Conservation (phyloP, 805 yeast species). For the Wickerhamomyces rabaulensis region DNA sequence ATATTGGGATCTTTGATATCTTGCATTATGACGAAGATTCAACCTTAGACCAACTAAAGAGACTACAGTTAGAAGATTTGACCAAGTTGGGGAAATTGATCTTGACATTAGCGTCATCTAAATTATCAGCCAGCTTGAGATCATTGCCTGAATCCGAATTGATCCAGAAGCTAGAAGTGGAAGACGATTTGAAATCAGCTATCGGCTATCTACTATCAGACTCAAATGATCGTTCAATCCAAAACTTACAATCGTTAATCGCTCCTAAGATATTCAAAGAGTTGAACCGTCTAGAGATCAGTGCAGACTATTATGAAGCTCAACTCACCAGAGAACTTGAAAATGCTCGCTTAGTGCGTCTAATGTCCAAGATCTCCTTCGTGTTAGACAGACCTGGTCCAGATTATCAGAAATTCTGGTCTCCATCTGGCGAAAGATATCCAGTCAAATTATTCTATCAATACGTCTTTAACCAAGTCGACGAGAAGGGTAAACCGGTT, state of each 20-base stretch:
- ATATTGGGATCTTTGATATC: conserved; percentile 69
- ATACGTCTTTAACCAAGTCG: conserved; percentile 79
- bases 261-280: conserved; percentile 40
- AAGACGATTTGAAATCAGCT: conserved; percentile 41
- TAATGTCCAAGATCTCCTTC: conserved; percentile 75
- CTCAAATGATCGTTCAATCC: conserved; percentile 20
- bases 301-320: conserved; percentile 54
- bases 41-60: conserved; percentile 12
- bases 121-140: conserved; percentile 25
- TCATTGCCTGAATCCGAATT: conserved; percentile 9
- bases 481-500: conserved; percentile 70
- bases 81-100: conserved; percentile 54
- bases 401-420: conserved; percentile 53
- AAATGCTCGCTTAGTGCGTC: conserved; percentile 79
- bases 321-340: conserved; percentile 72
- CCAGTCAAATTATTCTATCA: conserved; percentile 73
- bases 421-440: conserved; percentile 71
- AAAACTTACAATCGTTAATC: conserved; percentile 34
- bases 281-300: conserved; percentile 45
- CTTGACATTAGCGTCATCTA: conserved; percentile 42
- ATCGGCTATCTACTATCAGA: conserved; percentile 33
- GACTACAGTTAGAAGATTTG: conserved; percentile 52
- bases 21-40: conserved; percentile 35
- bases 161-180: conserved; percentile 29
- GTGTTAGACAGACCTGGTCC: conserved; percentile 71